phyloP scores from a whole-genome alignment of 495 filamentous ascomycete genomes.

The Tuber borchii region DNA sequence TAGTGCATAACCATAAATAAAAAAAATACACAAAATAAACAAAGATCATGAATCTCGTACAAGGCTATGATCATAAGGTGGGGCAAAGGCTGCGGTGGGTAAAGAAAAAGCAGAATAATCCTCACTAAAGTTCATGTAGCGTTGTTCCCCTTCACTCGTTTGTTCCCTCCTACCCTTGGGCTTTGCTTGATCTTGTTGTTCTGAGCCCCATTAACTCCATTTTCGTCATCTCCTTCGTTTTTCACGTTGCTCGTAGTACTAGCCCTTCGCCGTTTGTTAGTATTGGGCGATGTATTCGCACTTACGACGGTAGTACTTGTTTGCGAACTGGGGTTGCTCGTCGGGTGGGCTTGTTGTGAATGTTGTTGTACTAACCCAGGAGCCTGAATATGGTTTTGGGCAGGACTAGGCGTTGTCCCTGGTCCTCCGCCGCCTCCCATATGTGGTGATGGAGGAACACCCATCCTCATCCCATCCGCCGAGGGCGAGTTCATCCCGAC shows the following conservation, averaged over 20 bases:
- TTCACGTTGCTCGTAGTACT: conserved; percentile 54
- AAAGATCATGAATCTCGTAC: conserved; percentile 14
- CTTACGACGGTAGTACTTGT: conserved; percentile 46
- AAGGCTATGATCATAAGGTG: conserved; percentile 5
- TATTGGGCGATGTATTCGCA: conserved; percentile 63
- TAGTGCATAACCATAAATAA: conserved; percentile 23
- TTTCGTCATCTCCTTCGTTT: conserved; percentile 49
- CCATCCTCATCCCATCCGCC: conserved; percentile 39
- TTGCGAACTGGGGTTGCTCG: conserved; percentile 43
- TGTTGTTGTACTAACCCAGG: conserved; percentile 43
- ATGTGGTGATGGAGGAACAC: conserved; percentile 40
- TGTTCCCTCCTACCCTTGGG: conserved; percentile 32
- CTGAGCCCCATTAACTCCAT: conserved; percentile 31
- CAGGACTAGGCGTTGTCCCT: conserved; percentile 42
- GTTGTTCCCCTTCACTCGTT: conserved; percentile 38
- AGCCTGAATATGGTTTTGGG: conserved; percentile 42
- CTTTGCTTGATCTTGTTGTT: conserved; percentile 40
- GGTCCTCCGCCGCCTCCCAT: conserved; percentile 36
- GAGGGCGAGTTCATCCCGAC: conserved; percentile 40
- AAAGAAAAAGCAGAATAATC: background rate
- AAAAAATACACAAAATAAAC: conserved; percentile 32
- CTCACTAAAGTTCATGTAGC: conserved; percentile 28
- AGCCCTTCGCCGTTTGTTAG: conserved; percentile 58
- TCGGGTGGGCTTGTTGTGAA: conserved; percentile 43
- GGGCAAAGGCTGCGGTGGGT: background rate